These are phyloP conservation scores for Penicillium steckii DNA, from an alignment of 495 filamentous ascomycete genomes.

Conservation along the genomic window DNA sequence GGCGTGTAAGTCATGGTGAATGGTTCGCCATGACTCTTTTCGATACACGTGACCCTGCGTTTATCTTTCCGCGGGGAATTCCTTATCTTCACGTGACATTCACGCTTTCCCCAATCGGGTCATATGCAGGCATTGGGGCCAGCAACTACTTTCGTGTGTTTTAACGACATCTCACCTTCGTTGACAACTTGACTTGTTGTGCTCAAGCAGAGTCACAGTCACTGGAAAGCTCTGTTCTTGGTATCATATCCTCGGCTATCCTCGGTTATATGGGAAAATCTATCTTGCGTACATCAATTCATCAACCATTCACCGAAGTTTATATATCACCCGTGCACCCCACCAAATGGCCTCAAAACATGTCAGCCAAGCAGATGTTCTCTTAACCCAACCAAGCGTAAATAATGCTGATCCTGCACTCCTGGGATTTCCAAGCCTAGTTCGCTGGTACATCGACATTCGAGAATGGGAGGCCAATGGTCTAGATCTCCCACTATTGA, in stretches of 20 bases:
- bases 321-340: not conserved
- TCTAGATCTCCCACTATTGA: constrained; percentile 35
- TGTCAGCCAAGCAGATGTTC: constrained; percentile 8
- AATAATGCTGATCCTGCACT: constrained; percentile 3
- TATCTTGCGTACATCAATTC: too few species aligned
- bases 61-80: constrained; percentile 24
- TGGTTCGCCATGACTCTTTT: constrained; percentile 22
- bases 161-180: not conserved
- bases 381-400: not conserved
- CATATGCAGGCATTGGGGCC: not conserved
- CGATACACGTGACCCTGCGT: constrained; percentile 22
- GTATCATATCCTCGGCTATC: too few species aligned
- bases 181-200: too few species aligned
- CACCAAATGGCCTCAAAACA: constrained; percentile 14
- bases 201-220: too few species aligned
- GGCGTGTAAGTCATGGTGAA: not conserved
- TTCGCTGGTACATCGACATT: constrained; percentile 47
- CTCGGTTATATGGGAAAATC: too few species aligned
- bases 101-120: not conserved
- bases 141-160: not conserved
- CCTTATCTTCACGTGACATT: constrained; percentile 24
- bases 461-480: constrained; percentile 32
- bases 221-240: too few species aligned
- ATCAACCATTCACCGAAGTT: not conserved
- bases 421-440: constrained; percentile 18